Conservation (phyloP, 345 rosid species). For the Arabis alpina region DNA sequence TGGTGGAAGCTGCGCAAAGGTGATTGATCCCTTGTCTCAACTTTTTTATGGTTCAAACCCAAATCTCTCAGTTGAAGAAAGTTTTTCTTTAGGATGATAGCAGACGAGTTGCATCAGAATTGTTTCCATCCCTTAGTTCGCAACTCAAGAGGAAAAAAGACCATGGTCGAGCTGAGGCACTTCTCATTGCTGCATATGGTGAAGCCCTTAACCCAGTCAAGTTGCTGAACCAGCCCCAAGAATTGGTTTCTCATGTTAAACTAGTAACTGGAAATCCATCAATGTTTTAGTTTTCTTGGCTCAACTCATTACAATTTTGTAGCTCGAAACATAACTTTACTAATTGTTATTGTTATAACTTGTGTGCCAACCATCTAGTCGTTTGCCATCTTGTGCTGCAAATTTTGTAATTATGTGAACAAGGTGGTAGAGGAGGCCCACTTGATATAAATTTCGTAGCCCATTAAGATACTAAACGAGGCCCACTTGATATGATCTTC, state of each 20-base stretch:
- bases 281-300: too few species aligned
- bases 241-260: slow-evolving; percentile 27
- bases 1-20: slow-evolving; percentile 64
- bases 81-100: slow-evolving; percentile 69
- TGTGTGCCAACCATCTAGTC: too few species aligned
- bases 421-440: too few species aligned
- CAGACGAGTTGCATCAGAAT: slow-evolving; percentile 66
- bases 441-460: too few species aligned
- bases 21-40: slow-evolving; percentile 21
- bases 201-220: slow-evolving; percentile 50
- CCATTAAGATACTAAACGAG: too few species aligned
- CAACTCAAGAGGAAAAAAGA: slow-evolving; percentile 73
- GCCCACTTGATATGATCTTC: too few species aligned
- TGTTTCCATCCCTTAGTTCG: slow-evolving; percentile 76
- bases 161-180: slow-evolving; percentile 94
- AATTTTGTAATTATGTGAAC: too few species aligned
- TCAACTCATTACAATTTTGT: too few species aligned
- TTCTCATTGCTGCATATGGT: slow-evolving; percentile 85
- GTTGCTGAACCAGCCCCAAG: slow-evolving; percentile 41
- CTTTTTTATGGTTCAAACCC: neutral
- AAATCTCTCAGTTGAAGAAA: neutral
- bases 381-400: too few species aligned
- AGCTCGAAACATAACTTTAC: neutral
- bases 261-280: slow-evolving; percentile 18
- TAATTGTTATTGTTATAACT: neutral